Evolutionary conservation across 2,329 filamentous ascomycete genomes (phyloP).

Genomic region (Diaporthe sp.): DNA sequence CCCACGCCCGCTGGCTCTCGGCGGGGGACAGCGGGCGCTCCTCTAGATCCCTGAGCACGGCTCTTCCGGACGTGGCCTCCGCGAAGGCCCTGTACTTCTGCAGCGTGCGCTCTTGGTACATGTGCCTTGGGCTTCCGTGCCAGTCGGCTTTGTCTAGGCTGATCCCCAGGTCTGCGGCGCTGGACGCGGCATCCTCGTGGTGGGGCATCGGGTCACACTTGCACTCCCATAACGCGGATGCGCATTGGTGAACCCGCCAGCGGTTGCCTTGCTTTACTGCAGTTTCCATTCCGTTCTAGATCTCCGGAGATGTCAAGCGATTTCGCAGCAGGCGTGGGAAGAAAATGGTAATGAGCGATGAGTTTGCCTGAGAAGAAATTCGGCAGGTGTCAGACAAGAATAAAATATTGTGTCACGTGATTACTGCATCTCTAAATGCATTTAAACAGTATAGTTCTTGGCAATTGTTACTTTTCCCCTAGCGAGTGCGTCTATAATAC

Average conservation of each 20-base stretch:
- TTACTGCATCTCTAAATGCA: too few relatives aligned
- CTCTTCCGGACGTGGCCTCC: not conserved
- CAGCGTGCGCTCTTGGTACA: not conserved
- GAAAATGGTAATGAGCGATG: not conserved
- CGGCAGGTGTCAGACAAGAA: not conserved
- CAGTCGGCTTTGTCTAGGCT: not conserved
- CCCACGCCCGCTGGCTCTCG: conserved; percentile 2
- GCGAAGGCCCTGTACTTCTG: not conserved
- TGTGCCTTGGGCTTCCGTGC: not conserved
- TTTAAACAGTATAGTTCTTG: too few relatives aligned
- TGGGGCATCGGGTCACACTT: not conserved
- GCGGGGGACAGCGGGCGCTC: not conserved
- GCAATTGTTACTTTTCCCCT: too few relatives aligned
- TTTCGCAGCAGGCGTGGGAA: not conserved
- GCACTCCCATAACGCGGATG: not conserved
- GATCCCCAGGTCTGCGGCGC: not conserved
- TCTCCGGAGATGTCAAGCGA: not conserved
- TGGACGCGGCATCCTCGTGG: not conserved
- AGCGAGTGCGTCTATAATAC: too few relatives aligned
- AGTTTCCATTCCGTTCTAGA: not conserved
- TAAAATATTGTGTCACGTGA: not conserved
- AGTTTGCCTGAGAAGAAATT: not conserved
- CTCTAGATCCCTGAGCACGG: not conserved
- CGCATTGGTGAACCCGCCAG: not conserved
- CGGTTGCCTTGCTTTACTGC: not conserved